Conservation (phyloP, 1,284 basidiomycete genomes). For the Ceratobasidium sp. region DNA sequence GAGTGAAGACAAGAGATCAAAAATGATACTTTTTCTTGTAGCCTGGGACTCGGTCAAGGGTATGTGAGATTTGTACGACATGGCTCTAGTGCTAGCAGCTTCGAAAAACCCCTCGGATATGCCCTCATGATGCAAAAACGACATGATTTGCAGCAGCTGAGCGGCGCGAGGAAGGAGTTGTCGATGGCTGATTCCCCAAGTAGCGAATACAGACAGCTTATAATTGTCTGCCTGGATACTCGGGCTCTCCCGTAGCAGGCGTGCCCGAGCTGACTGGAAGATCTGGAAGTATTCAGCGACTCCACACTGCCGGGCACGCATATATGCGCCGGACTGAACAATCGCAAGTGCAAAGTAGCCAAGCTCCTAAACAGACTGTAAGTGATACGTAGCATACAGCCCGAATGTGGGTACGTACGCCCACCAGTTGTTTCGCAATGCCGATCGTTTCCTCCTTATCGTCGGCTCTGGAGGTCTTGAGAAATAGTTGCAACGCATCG, state of each 20-base stretch:
- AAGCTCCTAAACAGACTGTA: background rate
- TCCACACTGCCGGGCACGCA: background rate
- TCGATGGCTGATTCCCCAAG: slow-evolving; percentile 19
- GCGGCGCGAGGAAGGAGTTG: background rate
- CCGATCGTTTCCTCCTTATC: background rate
- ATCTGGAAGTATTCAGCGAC: slow-evolving; percentile 11
- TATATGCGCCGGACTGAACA: slow-evolving; percentile 39
- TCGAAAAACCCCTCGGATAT: slow-evolving; percentile 6
- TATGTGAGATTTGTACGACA: background rate
- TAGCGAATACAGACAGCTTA: slow-evolving; percentile 14
- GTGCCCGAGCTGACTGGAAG: background rate
- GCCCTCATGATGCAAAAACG: background rate
- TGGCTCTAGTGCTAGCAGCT: background rate
- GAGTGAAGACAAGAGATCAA: background rate
- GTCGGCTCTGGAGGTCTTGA: background rate
- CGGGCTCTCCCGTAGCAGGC: background rate
- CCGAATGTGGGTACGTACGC: background rate
- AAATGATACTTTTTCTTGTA: background rate
- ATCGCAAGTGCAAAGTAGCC: slow-evolving; percentile 24
- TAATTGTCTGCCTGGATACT: slow-evolving; percentile 11
- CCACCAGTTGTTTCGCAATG: background rate
- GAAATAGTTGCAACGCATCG: slow-evolving; percentile 17
- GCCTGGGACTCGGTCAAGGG: background rate
- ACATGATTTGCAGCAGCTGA: slow-evolving; percentile 5
- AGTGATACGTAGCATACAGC: background rate